These are phyloP conservation scores for Gossypium ekmanianum DNA, from an alignment of 345 rosid species.

Conservation along the genomic window DNA sequence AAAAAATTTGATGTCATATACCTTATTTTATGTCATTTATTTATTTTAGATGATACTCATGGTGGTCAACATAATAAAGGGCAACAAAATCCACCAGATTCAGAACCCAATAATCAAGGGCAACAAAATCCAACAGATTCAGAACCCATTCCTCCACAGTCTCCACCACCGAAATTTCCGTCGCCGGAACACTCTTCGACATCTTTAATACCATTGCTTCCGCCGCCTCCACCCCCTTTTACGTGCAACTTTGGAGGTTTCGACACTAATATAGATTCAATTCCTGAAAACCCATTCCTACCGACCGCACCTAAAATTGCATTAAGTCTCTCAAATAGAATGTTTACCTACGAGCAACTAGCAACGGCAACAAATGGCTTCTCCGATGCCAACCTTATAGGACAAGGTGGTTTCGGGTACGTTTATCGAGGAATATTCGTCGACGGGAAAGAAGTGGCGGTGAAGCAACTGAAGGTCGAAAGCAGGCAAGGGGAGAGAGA, in stretches of 20 bases:
- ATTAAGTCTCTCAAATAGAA: slow-evolving; percentile 51
- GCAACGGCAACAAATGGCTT: slow-evolving; percentile 40
- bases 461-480: slow-evolving; percentile 43
- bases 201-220: not conserved
- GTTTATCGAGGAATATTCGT: slow-evolving; percentile 42
- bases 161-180: not conserved
- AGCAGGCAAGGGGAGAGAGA: slow-evolving; percentile 44
- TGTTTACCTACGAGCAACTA: slow-evolving; percentile 36
- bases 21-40: too few relatives aligned
- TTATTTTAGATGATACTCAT: too few relatives aligned
- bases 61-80: too few relatives aligned
- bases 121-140: too few relatives aligned
- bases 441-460: slow-evolving; percentile 38
- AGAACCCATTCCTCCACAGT: slow-evolving; percentile 9
- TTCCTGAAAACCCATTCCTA: slow-evolving; percentile 20
- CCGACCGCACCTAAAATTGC: slow-evolving; percentile 50
- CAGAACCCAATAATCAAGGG: too few relatives aligned
- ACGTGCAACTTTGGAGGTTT: slow-evolving; percentile 10
- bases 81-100: too few relatives aligned
- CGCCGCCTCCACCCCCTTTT: slow-evolving; percentile 15
- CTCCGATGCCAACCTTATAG: slow-evolving; percentile 40
- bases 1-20: too few relatives aligned
- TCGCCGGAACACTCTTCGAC: not conserved
- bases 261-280: slow-evolving; percentile 13
- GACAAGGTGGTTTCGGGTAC: slow-evolving; percentile 50